Percentiles rank a stretch among this genome's conserved stretches.
These are phyloP conservation scores for Trifolium subterraneum DNA, from an alignment of 306 rosid species.

Conservation along the genomic window DNA sequence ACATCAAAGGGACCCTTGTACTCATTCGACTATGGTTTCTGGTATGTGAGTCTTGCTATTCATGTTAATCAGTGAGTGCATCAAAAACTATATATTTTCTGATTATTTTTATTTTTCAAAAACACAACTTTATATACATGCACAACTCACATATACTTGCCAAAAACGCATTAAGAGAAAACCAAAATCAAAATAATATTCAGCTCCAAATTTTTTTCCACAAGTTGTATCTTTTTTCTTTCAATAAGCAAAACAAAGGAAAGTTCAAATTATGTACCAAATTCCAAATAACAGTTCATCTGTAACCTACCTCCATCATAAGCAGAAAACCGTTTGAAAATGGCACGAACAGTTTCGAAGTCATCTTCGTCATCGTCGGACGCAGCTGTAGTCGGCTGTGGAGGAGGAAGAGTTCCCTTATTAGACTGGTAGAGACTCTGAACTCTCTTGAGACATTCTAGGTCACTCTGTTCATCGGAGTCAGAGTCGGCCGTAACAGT, in stretches of 20 bases:
- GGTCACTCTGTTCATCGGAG: conserved; percentile 40
- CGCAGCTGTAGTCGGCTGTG: not conserved
- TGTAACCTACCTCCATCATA: conserved; percentile 52
- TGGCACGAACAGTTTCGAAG: conserved; percentile 60
- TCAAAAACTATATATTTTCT: not conserved
- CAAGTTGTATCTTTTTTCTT: conserved; percentile 5
- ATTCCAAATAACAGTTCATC: not conserved
- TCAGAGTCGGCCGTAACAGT: conserved; percentile 26
- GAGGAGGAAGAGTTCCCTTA: conserved; percentile 43
- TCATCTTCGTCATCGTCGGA: conserved; percentile 73
- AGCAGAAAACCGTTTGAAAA: conserved; percentile 61
- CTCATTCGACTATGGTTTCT: too few relatives aligned
- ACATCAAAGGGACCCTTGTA: not conserved
- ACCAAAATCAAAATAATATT: conserved; percentile 20
- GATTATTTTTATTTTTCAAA: not conserved
- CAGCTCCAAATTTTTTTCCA: not conserved
- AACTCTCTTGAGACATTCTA: conserved; percentile 56
- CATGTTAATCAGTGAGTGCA: conserved; percentile 9
- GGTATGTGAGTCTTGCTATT: not conserved
- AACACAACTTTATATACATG: not conserved
- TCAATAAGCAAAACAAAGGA: not conserved
- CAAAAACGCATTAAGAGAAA: not conserved
- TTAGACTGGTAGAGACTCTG: conserved; percentile 54
- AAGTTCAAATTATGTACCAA: not conserved
- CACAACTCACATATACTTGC: not conserved